Conservation (phyloP, 495 filamentous ascomycete species). For the Trichoderma reesei region DNA sequence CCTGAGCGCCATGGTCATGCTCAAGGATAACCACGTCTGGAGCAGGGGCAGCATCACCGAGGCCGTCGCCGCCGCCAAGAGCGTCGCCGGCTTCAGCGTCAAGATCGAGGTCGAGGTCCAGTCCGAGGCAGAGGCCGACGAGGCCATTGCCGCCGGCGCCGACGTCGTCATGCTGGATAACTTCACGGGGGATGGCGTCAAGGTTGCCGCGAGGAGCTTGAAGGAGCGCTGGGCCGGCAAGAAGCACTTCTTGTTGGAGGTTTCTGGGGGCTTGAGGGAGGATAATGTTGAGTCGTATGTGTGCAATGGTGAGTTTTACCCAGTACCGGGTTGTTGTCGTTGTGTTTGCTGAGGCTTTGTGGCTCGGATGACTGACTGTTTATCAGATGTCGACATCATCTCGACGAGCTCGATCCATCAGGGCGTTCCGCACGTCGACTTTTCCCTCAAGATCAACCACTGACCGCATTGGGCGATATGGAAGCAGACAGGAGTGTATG, state of each 20-base stretch:
- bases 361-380: not conserved
- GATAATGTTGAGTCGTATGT: conserved; percentile 74
- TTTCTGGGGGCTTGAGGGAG: conserved; percentile 81
- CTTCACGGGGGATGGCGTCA: conserved; percentile 68
- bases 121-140: conserved; percentile 75
- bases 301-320: conserved; percentile 48
- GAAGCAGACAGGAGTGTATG: not conserved
- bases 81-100: conserved; percentile 74
- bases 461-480: conserved; percentile 10
- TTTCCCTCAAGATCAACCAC: conserved; percentile 79
- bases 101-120: conserved; percentile 97
- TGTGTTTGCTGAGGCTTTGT: conserved; percentile 4
- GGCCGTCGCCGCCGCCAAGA: conserved; percentile 75
- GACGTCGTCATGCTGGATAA: conserved; percentile 98
- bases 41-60: conserved; percentile 72
- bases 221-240: conserved; percentile 67
- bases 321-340: not conserved
- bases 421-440: conserved; percentile 85
- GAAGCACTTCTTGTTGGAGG: conserved; percentile 68
- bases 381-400: conserved; percentile 77
- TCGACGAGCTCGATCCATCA: conserved; percentile 96
- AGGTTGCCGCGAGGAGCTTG: conserved; percentile 55
- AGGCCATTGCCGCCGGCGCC: conserved; percentile 81
- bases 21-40: conserved; percentile 98
- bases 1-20: conserved; percentile 89